Conservation (phyloP, 2,329 filamentous ascomycete species). For the Metarhizium brunneum region DNA sequence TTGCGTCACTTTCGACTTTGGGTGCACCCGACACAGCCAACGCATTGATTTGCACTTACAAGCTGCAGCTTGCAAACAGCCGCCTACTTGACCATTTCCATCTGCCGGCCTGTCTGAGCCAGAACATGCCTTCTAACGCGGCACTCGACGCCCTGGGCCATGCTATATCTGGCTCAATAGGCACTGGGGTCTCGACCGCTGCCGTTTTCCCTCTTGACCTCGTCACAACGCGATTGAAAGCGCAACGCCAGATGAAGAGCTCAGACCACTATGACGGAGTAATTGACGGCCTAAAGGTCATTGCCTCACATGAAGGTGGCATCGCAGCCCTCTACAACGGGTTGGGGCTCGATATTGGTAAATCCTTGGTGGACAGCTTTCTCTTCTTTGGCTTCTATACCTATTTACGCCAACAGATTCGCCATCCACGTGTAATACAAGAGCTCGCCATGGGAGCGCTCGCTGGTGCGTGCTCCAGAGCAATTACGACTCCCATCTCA, state of each 20-base stretch:
- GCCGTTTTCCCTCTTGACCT: conserved; percentile 74
- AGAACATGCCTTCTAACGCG: conserved; percentile 21
- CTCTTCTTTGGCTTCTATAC: conserved; percentile 81
- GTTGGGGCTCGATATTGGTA: conserved; percentile 52
- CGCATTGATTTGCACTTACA: background rate
- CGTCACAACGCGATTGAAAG: conserved; percentile 73
- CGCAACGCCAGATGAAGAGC: conserved; percentile 52
- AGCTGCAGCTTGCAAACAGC: background rate
- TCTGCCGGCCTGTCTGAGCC: background rate
- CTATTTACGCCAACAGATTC: conserved; percentile 30
- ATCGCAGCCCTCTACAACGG: conserved; percentile 61
- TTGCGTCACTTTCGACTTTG: background rate
- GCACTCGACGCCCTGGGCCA: conserved; percentile 68
- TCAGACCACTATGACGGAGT: conserved; percentile 51
- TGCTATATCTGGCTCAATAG: conserved; percentile 69
- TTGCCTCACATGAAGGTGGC: conserved; percentile 64
- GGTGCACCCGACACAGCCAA: too few relatives aligned
- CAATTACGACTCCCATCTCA: conserved; percentile 70
- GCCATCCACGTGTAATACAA: conserved; percentile 51
- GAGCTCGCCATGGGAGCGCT: conserved; percentile 66
- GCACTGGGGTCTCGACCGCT: conserved; percentile 70
- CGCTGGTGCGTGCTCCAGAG: conserved; percentile 65
- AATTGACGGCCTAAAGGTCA: conserved; percentile 59
- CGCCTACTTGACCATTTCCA: background rate
- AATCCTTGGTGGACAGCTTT: conserved; percentile 66